These are phyloP conservation scores for Mortierella polycephala DNA, from an alignment of 371 early-diverging fungal species.

Conservation along the genomic window DNA sequence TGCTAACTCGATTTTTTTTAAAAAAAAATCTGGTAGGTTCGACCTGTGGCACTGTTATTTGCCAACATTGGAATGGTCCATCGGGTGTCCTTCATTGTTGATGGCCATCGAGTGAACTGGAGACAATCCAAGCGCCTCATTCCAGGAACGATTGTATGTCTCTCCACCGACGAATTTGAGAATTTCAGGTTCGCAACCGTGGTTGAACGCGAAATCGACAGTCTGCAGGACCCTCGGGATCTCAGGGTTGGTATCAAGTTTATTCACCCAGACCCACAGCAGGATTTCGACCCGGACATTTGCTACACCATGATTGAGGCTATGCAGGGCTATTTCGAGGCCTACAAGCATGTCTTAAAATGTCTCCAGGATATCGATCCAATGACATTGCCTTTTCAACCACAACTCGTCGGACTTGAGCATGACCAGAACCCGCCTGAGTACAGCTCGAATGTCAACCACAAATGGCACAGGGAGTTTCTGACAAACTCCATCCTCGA, in stretches of 20 bases:
- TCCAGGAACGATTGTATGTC: conserved; percentile 65
- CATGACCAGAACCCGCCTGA: conserved; percentile 41
- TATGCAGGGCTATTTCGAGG: conserved; percentile 54
- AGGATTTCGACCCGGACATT: conserved; percentile 41
- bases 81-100: conserved; percentile 65
- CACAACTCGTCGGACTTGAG: conserved; percentile 56
- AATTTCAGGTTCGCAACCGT: conserved; percentile 70
- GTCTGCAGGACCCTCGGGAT: conserved; percentile 60
- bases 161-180: conserved; percentile 64
- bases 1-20: conserved; percentile 1
- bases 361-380: conserved; percentile 60
- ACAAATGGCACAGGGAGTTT: conserved; percentile 4
- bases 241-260: conserved; percentile 63
- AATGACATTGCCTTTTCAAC: conserved; percentile 54
- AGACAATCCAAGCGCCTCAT: conserved; percentile 66
- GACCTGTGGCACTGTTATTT: conserved; percentile 66
- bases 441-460: conserved; percentile 14
- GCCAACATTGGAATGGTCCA: conserved; percentile 60
- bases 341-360: conserved; percentile 64
- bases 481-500: conserved; percentile 12
- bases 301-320: conserved; percentile 51
- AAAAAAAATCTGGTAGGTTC: conserved; percentile 50
- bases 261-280: conserved; percentile 29
- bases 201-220: conserved; percentile 63
- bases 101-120: conserved; percentile 65